Evolutionary conservation across 306 rosid genomes (phyloP).

Genomic region (Prunus fruticosa): DNA sequence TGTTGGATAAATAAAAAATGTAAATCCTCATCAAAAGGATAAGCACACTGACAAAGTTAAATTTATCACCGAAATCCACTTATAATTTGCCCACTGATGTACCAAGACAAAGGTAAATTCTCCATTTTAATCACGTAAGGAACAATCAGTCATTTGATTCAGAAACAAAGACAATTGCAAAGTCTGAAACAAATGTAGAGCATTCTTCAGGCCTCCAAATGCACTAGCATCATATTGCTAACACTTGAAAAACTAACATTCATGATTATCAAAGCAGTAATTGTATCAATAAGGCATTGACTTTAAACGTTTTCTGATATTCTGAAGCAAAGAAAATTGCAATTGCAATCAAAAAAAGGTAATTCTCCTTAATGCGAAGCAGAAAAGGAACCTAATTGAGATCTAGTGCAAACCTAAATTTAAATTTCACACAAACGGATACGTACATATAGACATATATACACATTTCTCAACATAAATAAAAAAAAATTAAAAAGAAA

Average conservation of each 20-base stretch:
- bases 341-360: neutral
- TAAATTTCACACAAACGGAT: neutral
- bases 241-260: neutral
- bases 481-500: neutral
- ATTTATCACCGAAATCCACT: neutral
- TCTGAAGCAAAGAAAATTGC: neutral
- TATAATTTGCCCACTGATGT: neutral
- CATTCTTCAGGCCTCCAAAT: neutral
- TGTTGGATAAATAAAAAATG: neutral
- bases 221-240: neutral
- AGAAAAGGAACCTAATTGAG: slow-evolving; percentile 9
- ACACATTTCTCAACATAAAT: slow-evolving; percentile 9
- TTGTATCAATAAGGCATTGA: neutral
- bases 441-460: neutral
- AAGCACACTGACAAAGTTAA: neutral
- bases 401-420: slow-evolving; percentile 8
- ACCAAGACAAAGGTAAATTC: neutral
- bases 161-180: neutral
- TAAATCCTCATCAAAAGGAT: neutral
- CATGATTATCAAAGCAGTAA: neutral
- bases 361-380: neutral
- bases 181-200: neutral
- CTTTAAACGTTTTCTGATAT: neutral
- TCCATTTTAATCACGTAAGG: neutral
- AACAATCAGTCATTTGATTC: neutral